Evolutionary conservation across 495 filamentous ascomycete genomes (phyloP).

Genomic region (Hypomontagnella submonticulosa): DNA sequence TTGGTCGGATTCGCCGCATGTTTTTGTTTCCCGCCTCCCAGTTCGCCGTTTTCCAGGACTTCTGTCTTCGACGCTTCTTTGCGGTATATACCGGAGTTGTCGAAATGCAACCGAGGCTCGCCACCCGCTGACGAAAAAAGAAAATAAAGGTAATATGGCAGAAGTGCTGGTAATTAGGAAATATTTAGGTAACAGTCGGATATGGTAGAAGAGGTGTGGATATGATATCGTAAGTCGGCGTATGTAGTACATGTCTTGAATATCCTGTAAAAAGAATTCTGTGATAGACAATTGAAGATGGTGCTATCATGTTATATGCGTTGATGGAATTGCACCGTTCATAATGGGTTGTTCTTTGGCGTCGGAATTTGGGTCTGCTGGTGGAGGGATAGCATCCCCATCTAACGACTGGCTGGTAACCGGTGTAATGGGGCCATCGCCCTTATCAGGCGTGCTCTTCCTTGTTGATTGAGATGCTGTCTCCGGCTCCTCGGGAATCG

Average conservation of each 20-base stretch:
- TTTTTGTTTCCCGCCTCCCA: slow-evolving; percentile 16
- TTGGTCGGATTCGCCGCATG: slow-evolving; percentile 15
- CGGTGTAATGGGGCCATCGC: not conserved
- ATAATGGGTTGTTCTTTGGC: slow-evolving; percentile 9
- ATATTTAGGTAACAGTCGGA: not conserved
- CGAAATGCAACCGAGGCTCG: not conserved
- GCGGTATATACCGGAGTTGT: slow-evolving; percentile 3
- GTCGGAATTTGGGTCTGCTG: not conserved
- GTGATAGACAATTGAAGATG: not conserved
- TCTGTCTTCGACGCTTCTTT: slow-evolving; percentile 3
- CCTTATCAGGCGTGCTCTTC: slow-evolving; percentile 48
- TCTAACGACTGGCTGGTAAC: slow-evolving; percentile 19
- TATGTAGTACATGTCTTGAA: not conserved
- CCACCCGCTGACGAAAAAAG: slow-evolving; percentile 1
- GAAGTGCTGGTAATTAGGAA: slow-evolving; percentile 3
- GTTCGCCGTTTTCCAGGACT: slow-evolving; percentile 18
- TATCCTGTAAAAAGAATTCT: not conserved
- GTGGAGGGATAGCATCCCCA: not conserved
- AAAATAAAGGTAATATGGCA: slow-evolving; percentile 6
- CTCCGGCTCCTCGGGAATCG: slow-evolving; percentile 65
- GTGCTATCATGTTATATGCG: slow-evolving; percentile 11
- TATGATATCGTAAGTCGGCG: not conserved
- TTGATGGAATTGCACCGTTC: slow-evolving; percentile 23
- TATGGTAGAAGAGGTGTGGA: not conserved
- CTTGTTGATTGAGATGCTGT: slow-evolving; percentile 46